Evolutionary conservation across 805 yeast genomes (phyloP).

Genomic region (Yamadazyma nakazawae): DNA sequence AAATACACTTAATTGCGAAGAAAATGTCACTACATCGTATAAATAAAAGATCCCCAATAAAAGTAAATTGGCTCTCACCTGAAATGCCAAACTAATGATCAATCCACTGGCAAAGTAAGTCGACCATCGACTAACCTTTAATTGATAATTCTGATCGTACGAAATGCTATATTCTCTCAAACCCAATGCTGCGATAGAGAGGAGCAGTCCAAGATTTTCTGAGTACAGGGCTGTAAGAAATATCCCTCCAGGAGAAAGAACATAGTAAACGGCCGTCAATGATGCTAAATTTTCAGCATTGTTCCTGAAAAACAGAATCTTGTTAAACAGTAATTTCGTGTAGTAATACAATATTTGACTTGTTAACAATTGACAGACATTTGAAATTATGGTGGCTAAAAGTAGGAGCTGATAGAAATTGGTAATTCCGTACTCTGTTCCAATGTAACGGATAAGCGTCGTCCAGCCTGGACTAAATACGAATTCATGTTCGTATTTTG

Average conservation of each 20-base stretch:
- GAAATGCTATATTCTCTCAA: slow-evolving; percentile 39
- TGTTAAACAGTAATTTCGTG: slow-evolving; percentile 36
- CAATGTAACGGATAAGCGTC: slow-evolving; percentile 34
- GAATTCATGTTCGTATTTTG: slow-evolving; percentile 80
- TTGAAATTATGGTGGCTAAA: slow-evolving; percentile 48
- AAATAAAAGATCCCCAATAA: slow-evolving; percentile 67
- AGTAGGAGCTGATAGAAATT: slow-evolving; percentile 45
- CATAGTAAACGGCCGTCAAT: slow-evolving; percentile 42
- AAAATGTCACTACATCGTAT: slow-evolving; percentile 45
- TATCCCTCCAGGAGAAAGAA: slow-evolving; percentile 76
- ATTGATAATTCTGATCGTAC: slow-evolving; percentile 1
- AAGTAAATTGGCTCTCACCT: slow-evolving; percentile 73
- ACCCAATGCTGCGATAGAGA: slow-evolving; percentile 55
- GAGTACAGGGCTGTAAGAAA: slow-evolving; percentile 73
- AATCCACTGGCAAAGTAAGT: slow-evolving; percentile 49
- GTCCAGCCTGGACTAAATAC: slow-evolving; percentile 86
- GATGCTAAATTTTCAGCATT: slow-evolving; percentile 19
- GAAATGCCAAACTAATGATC: slow-evolving; percentile 52
- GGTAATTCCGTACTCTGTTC: slow-evolving; percentile 11
- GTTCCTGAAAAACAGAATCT: slow-evolving; percentile 16
- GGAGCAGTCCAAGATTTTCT: slow-evolving; percentile 66
- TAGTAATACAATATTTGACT: slow-evolving; percentile 47
- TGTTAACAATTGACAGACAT: slow-evolving; percentile 49
- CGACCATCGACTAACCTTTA: slow-evolving; percentile 1
- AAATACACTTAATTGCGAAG: neutral